phyloP scores from a whole-genome alignment of 2,329 filamentous ascomycete species.

The Diaporthe citriasiana region DNA sequence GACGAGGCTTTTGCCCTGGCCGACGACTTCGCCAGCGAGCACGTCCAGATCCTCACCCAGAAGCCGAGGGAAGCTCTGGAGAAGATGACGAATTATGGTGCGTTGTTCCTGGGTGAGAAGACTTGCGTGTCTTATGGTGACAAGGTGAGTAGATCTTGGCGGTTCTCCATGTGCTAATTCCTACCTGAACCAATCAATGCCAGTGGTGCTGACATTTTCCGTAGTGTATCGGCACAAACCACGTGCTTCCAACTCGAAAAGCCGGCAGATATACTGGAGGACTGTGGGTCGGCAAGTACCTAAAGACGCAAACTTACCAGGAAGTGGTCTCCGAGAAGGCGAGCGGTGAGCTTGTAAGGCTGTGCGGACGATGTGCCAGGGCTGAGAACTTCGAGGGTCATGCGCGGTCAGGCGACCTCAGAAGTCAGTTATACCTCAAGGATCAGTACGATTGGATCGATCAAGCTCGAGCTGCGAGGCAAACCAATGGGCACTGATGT shows the following conservation, averaged over 20 bases:
- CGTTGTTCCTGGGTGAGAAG: constrained; percentile 64
- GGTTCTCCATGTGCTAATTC: neutral
- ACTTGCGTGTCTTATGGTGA: constrained; percentile 69
- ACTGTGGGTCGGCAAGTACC: constrained; percentile 68
- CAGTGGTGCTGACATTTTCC: neutral
- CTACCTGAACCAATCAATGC: neutral
- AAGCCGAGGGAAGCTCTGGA: constrained; percentile 61
- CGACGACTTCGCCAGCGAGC: constrained; percentile 63
- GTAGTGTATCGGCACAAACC: constrained; percentile 68
- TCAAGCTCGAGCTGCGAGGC: constrained; percentile 15
- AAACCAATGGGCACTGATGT: neutral
- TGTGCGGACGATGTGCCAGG: constrained; percentile 64
- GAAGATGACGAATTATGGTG: constrained; percentile 66
- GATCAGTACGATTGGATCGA: constrained; percentile 57
- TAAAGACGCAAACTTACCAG: constrained; percentile 67
- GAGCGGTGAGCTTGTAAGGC: constrained; percentile 61
- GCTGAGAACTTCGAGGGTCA: constrained; percentile 68
- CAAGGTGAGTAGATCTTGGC: constrained; percentile 54
- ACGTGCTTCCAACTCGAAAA: constrained; percentile 64
- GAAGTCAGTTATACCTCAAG: constrained; percentile 58
- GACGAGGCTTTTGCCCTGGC: constrained; percentile 59
- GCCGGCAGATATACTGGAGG: constrained; percentile 65
- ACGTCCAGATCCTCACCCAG: constrained; percentile 63
- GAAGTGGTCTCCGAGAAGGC: constrained; percentile 59
- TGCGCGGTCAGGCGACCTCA: constrained; percentile 63